Evolutionary conservation across 768 basidiomycete genomes (phyloP).

Genomic region (Suillus subluteus): DNA sequence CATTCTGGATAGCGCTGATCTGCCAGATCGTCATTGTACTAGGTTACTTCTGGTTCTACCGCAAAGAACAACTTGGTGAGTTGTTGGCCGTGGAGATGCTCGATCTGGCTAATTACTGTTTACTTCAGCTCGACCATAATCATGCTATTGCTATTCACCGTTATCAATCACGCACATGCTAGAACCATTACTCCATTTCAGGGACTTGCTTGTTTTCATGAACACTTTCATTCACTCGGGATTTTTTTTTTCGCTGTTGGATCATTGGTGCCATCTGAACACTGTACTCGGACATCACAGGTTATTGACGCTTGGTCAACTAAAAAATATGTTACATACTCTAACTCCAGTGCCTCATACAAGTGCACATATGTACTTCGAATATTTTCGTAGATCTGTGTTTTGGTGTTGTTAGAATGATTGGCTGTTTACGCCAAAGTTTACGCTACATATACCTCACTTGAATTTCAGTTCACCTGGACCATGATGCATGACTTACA

Average conservation of each 20-base stretch:
- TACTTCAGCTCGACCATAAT: constrained; percentile 31
- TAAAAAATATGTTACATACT: not conserved
- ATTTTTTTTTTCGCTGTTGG: constrained; percentile 1
- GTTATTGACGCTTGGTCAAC: not conserved
- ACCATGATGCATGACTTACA: not conserved
- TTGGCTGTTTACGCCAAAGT: not conserved
- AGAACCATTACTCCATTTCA: constrained; percentile 6
- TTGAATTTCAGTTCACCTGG: not conserved
- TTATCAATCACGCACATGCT: not conserved
- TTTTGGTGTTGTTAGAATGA: not conserved
- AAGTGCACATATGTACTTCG: not conserved
- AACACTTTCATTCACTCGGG: not conserved
- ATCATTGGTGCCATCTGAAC: not conserved
- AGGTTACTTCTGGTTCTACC: constrained; percentile 97
- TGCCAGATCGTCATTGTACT: constrained; percentile 85
- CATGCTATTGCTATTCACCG: not conserved
- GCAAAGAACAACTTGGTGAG: constrained; percentile 89
- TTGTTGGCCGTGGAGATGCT: constrained; percentile 13
- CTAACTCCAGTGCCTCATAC: constrained; percentile 1
- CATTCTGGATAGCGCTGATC: constrained; percentile 86
- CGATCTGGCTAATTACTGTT: not conserved
- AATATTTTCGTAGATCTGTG: not conserved
- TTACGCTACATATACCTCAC: not conserved
- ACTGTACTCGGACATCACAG: constrained; percentile 2
- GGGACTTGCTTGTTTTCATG: constrained; percentile 8